Percentiles rank a stretch among this genome's conserved stretches.
phyloP scores from a whole-genome alignment of 768 basidiomycete species.

The Calocera cornea region DNA sequence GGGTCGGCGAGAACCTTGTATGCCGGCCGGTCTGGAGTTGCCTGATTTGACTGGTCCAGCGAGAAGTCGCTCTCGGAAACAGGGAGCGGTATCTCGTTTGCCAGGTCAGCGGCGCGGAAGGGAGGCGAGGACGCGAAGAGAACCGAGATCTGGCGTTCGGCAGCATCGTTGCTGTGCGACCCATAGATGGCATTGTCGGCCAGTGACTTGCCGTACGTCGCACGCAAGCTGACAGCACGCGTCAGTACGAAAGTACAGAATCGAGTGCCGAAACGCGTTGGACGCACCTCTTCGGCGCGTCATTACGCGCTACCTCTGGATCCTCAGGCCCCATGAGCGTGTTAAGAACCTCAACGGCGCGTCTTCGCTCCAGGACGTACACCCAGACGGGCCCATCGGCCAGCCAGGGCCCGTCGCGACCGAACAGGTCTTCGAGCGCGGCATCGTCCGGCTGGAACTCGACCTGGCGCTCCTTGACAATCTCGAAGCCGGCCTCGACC shows the following conservation, averaged over 20 bases:
- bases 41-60: not conserved
- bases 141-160: constrained; percentile 63
- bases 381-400: constrained; percentile 39
- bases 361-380: constrained; percentile 70
- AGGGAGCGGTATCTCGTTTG: constrained; percentile 25
- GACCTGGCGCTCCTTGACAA: constrained; percentile 80
- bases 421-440: constrained; percentile 65
- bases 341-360: constrained; percentile 67
- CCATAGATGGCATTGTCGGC: constrained; percentile 59
- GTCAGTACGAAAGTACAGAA: not conserved
- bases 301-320: constrained; percentile 39
- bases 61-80: not conserved
- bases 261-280: not conserved
- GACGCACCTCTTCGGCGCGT: constrained; percentile 33
- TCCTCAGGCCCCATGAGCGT: constrained; percentile 61
- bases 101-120: constrained; percentile 55
- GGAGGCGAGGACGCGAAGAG: constrained; percentile 76
- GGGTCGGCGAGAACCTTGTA: constrained; percentile 9
- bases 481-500: constrained; percentile 73
- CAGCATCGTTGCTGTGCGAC: constrained; percentile 48
- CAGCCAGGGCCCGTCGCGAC: constrained; percentile 57
- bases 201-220: constrained; percentile 44
- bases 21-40: constrained; percentile 10
- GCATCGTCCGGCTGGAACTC: constrained; percentile 78
- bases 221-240: constrained; percentile 39